Evolutionary conservation across 2,329 filamentous ascomycete genomes (phyloP).

Genomic region (Ceratocystis destructans): DNA sequence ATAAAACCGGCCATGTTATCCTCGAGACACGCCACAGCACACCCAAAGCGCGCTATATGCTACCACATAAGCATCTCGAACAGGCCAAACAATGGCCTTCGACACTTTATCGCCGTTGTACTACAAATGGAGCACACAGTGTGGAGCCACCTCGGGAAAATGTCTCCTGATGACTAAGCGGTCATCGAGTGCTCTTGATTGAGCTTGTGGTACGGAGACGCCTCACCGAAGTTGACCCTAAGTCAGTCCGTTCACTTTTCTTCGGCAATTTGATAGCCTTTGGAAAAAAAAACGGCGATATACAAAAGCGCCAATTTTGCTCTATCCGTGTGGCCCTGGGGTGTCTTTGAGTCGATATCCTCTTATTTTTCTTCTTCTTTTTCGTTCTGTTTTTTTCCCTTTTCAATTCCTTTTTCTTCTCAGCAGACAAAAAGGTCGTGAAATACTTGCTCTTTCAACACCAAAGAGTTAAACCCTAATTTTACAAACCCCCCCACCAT

Average conservation of each 20-base stretch:
- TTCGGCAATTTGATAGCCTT: not conserved
- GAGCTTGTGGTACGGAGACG: constrained; percentile 4
- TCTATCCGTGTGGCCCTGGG: not conserved
- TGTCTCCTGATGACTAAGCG: not conserved
- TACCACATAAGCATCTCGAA: not conserved
- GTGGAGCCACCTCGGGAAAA: not conserved
- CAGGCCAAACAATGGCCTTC: not conserved
- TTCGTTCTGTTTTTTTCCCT: not conserved
- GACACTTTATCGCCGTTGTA: not conserved
- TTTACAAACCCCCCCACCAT: not conserved
- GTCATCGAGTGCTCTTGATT: not conserved
- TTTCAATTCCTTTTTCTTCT: not conserved
- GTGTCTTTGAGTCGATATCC: not conserved
- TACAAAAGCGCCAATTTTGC: not conserved
- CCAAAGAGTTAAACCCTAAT: not conserved
- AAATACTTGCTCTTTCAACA: not conserved
- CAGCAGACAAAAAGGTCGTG: not conserved
- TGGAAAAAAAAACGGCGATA: not conserved
- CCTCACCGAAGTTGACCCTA: not conserved
- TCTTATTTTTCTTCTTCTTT: not conserved
- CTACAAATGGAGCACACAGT: not conserved
- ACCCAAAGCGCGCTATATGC: not conserved
- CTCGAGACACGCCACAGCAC: not conserved
- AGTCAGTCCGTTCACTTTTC: not conserved
- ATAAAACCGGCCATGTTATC: not conserved